Evolutionary conservation across 257 asterid species (phyloP).

Genomic region (Scutellaria baicalensis): DNA sequence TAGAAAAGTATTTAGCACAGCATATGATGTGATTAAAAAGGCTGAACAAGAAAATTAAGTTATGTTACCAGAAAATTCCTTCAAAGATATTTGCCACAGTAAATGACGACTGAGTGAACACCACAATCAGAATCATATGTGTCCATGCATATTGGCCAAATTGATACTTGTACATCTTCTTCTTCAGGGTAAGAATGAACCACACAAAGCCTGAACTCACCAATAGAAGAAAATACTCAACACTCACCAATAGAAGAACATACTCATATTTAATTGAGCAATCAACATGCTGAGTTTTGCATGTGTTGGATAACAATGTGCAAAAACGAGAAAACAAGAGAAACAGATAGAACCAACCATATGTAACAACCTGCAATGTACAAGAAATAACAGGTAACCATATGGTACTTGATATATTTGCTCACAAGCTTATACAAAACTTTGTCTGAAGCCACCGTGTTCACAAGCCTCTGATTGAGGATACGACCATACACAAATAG

Average conservation of each 20-base stretch:
- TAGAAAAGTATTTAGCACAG: background rate
- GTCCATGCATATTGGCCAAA: conserved; percentile 93
- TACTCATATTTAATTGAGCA: background rate
- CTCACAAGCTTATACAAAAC: conserved; percentile 66
- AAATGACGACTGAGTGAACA: conserved; percentile 71
- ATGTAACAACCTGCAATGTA: conserved; percentile 64
- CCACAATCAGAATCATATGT: conserved; percentile 76
- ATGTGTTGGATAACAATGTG: background rate
- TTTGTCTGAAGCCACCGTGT: conserved; percentile 67
- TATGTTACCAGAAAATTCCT: conserved; percentile 73
- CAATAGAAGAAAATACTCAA: conserved; percentile 13
- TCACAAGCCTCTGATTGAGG: conserved; percentile 80
- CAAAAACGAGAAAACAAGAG: background rate
- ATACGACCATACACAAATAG: conserved; percentile 78
- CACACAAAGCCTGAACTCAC: conserved; percentile 70
- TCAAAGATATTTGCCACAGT: conserved; percentile 75
- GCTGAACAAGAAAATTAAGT: background rate
- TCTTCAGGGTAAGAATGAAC: conserved; percentile 85
- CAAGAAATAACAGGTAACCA: conserved; percentile 86
- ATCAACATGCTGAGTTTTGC: background rate
- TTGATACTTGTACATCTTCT: conserved; percentile 89
- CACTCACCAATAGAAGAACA: conserved; percentile 12
- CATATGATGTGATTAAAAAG: background rate
- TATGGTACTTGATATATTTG: conserved; percentile 73
- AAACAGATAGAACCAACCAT: conserved; percentile 28